These are phyloP conservation scores for Helianthus tuberosus DNA, from an alignment of 129 eudicot genomes.

Conservation along the genomic window DNA sequence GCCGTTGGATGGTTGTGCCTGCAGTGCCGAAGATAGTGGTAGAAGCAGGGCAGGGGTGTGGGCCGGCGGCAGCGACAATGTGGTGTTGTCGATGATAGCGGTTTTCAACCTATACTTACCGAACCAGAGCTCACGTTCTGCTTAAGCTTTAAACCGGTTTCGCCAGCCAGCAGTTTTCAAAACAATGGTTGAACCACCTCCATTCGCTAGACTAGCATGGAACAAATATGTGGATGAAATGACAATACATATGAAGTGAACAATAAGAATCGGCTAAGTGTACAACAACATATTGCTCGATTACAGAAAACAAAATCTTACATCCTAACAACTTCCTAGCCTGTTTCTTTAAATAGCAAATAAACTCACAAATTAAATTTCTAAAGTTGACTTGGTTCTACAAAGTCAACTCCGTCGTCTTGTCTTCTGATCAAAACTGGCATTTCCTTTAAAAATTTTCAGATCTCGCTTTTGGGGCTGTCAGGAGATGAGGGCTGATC, in stretches of 20 bases:
- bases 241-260: not conserved
- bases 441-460: not conserved
- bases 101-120: no score
- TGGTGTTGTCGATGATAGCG: no score
- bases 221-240: not conserved
- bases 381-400: not conserved
- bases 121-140: no score
- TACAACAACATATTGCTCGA: conserved; percentile 20
- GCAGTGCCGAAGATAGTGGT: no score
- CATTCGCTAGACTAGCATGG: not conserved
- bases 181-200: no score
- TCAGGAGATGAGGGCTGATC: conserved; percentile 26
- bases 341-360: conserved; percentile 5
- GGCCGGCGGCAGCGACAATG: no score
- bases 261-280: conserved; percentile 11
- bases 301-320: conserved; percentile 9
- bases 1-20: no score
- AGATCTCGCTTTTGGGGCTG: conserved; percentile 33
- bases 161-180: no score
- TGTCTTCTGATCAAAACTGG: conserved; percentile 17
- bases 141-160: no score
- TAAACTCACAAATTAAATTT: not conserved
- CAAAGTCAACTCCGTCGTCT: not conserved
- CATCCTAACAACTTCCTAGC: conserved; percentile 24
- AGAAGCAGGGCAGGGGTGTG: no score